Conservation (phyloP, 805 yeast species). For the Sungouiella blattae region DNA sequence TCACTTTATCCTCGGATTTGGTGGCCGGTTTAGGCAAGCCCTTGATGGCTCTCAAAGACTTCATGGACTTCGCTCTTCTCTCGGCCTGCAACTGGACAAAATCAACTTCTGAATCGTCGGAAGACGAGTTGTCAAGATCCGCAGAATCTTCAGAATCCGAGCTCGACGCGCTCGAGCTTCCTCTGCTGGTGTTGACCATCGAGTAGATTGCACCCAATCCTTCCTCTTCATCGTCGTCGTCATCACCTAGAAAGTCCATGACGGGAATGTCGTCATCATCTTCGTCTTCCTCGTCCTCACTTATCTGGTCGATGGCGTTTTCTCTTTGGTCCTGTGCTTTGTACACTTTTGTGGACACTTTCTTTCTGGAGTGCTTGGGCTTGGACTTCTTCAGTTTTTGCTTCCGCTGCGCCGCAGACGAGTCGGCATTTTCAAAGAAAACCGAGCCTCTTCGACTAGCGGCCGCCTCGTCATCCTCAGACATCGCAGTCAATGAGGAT, state of each 20-base stretch:
- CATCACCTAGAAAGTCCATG: neutral
- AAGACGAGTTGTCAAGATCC: conserved; percentile 33
- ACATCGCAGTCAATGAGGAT: conserved; percentile 39
- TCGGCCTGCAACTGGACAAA: conserved; percentile 70
- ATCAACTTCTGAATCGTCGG: conserved; percentile 65
- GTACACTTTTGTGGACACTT: neutral
- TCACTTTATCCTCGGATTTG: conserved; percentile 5
- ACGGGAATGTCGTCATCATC: conserved; percentile 3
- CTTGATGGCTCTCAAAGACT: conserved; percentile 35
- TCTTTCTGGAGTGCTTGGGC: conserved; percentile 1
- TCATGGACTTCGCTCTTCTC: conserved; percentile 54
- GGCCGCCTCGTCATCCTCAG: conserved; percentile 15
- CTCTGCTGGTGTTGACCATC: conserved; percentile 14
- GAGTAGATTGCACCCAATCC: conserved; percentile 22
- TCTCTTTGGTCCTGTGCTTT: neutral
- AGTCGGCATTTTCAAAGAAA: conserved; percentile 3
- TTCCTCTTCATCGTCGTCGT: conserved; percentile 7
- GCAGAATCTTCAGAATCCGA: conserved; percentile 29
- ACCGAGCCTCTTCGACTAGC: conserved; percentile 13
- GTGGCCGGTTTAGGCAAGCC: conserved; percentile 8
- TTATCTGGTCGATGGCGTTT: conserved; percentile 1
- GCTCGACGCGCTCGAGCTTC: conserved; percentile 18
- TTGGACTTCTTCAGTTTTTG: conserved; percentile 5
- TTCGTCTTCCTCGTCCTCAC: conserved; percentile 3
- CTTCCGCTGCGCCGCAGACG: conserved; percentile 5